A percentile compares a stretch with the other conserved stretches of the same genome.
Evolutionary conservation across 2,329 filamentous ascomycete species (phyloP).

Genomic region (Penicillium hordei): DNA sequence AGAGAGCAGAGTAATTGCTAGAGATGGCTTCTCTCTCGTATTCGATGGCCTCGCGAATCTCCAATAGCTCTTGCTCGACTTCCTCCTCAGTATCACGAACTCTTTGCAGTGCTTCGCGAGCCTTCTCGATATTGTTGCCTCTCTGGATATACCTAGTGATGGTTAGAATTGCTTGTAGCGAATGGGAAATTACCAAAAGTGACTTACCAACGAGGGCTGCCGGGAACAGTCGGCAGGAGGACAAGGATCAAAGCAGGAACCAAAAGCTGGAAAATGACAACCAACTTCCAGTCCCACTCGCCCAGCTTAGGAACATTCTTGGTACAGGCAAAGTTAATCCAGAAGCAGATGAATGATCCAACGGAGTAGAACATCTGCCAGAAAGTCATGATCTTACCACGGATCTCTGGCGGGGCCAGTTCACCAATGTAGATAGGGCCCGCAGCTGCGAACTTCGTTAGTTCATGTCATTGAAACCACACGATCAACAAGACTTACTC

Average conservation of each 20-base stretch:
- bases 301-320: slow-evolving; percentile 58
- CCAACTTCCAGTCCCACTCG: slow-evolving; percentile 72
- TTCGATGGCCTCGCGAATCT: slow-evolving; percentile 67
- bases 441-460: slow-evolving; percentile 48
- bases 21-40: slow-evolving; percentile 70
- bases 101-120: slow-evolving; percentile 56
- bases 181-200: background rate
- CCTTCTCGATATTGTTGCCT: slow-evolving; percentile 60
- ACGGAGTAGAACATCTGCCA: slow-evolving; percentile 69
- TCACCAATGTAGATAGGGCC: slow-evolving; percentile 72
- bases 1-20: slow-evolving; percentile 62
- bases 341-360: slow-evolving; percentile 64
- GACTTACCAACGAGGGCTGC: slow-evolving; percentile 63
- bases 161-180: slow-evolving; percentile 6
- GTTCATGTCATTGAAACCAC: background rate
- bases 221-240: slow-evolving; percentile 65
- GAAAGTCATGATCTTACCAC: slow-evolving; percentile 67
- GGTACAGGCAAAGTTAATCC: slow-evolving; percentile 64
- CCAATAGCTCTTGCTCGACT: slow-evolving; percentile 64
- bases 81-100: slow-evolving; percentile 66
- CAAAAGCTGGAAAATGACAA: slow-evolving; percentile 71
- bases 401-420: slow-evolving; percentile 62
- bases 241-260: slow-evolving; percentile 62
- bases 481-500: slow-evolving; percentile 43
- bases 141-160: slow-evolving; percentile 53